These are phyloP conservation scores for Tuber microsphaerosporum DNA, from an alignment of 495 filamentous ascomycete genomes.

Conservation along the genomic window DNA sequence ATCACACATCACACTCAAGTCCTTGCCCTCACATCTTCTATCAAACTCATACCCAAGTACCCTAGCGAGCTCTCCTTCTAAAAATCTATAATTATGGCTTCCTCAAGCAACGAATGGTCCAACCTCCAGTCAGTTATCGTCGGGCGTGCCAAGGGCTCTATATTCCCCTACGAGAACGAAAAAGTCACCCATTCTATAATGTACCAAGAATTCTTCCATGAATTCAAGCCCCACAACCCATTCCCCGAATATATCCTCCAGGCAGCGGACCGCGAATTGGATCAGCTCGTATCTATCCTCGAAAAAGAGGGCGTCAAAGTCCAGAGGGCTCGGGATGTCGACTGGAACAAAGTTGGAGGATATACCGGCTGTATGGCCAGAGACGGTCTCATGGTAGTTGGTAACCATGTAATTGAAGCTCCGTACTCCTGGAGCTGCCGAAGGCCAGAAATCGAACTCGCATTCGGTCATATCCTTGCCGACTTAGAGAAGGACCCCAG, in stretches of 20 bases:
- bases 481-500: background rate
- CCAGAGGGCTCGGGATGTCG: background rate
- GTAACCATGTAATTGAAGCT: background rate
- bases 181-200: background rate
- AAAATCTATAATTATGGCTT: background rate
- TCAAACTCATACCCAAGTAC: background rate
- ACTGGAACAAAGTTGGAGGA: slow-evolving; percentile 1
- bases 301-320: background rate
- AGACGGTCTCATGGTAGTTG: background rate
- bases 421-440: background rate
- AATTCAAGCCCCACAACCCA: background rate
- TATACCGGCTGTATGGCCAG: background rate
- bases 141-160: background rate
- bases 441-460: background rate
- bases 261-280: background rate
- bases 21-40: background rate
- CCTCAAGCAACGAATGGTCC: background rate
- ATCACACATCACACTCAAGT: background rate
- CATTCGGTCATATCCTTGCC: slow-evolving; percentile 1
- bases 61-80: background rate
- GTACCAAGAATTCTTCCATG: background rate
- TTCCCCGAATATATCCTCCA: slow-evolving; percentile 1
- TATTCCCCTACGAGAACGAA: background rate
- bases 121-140: background rate
- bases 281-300: background rate